phyloP scores from a whole-genome alignment of 345 rosid genomes.

The Ceriops decandra region DNA sequence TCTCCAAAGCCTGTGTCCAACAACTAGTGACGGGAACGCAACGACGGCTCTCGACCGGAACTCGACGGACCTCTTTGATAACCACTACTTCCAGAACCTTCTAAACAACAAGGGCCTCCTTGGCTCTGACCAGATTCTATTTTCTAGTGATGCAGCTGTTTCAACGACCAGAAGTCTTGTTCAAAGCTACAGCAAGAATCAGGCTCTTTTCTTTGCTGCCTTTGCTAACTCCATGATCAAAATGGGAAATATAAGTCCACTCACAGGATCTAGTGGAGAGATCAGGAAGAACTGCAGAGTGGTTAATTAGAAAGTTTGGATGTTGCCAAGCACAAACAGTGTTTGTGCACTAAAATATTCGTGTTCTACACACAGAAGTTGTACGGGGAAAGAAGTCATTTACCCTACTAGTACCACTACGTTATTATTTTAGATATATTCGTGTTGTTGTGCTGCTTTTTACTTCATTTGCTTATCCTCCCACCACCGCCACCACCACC shows the following conservation, averaged over 20 bases:
- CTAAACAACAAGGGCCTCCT: constrained; percentile 22
- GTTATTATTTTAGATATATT: no score
- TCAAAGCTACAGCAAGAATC: constrained; percentile 10
- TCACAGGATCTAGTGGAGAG: constrained; percentile 18
- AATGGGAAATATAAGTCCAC: constrained; percentile 2
- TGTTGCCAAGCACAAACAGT: no score
- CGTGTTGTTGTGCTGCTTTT: no score
- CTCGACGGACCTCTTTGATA: constrained; percentile 27
- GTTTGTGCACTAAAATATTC: no score
- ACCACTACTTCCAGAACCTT: constrained; percentile 25
- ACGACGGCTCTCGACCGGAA: constrained; percentile 22
- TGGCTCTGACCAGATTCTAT: constrained; percentile 24
- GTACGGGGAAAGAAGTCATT: no score
- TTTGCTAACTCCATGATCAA: constrained; percentile 1
- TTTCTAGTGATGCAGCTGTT: constrained; percentile 8
- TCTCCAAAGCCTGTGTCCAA: constrained; percentile 15
- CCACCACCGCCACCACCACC: no score
- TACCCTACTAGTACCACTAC: no score
- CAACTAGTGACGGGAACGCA: constrained; percentile 14
- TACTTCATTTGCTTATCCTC: no score
- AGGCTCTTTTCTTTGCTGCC: constrained; percentile 9
- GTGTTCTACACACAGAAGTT: no score
- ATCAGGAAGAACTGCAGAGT: constrained; percentile 22
- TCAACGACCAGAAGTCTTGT: constrained; percentile 14
- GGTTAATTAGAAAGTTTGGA: not conserved